These are phyloP conservation scores for Cylindricascospora bacillispora DNA, from an alignment of 1,139 yeast species.

Conservation along the genomic window DNA sequence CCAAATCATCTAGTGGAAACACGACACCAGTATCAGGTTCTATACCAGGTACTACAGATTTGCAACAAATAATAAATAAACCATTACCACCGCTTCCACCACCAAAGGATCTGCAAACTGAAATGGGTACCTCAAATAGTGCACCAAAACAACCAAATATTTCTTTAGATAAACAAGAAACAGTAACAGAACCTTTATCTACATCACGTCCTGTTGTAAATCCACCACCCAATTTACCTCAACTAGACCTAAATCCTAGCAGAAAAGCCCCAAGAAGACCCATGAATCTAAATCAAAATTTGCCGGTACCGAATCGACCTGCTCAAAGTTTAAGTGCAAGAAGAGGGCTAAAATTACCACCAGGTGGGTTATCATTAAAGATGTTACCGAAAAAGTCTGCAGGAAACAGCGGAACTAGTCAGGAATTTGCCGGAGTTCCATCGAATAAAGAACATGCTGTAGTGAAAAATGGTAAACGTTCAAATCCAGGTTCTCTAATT, in stretches of 20 bases:
- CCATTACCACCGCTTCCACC: slow-evolving; percentile 25
- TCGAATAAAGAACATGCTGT: slow-evolving; percentile 12
- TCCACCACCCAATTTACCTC: not conserved
- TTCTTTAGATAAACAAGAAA: not conserved
- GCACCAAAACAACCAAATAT: not conserved
- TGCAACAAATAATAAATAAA: slow-evolving; percentile 21
- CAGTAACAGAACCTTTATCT: not conserved
- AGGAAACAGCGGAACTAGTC: slow-evolving; percentile 6
- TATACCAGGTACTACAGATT: slow-evolving; percentile 1
- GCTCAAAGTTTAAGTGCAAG: slow-evolving; percentile 25
- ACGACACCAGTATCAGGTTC: not conserved
- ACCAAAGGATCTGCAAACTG: slow-evolving; percentile 3
- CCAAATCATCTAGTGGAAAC: not conserved
- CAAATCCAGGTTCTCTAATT: slow-evolving; percentile 24
- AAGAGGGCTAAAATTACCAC: slow-evolving; percentile 25
- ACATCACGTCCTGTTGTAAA: not conserved
- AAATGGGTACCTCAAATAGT: too few relatives aligned
- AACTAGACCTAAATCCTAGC: slow-evolving; percentile 11
- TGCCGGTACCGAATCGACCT: slow-evolving; percentile 10
- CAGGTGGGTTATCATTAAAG: slow-evolving; percentile 24
- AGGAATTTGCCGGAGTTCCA: slow-evolving; percentile 22
- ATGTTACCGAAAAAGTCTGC: slow-evolving; percentile 8
- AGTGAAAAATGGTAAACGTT: slow-evolving; percentile 12
- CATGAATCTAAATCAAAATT: slow-evolving; percentile 4
- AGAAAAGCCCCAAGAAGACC: slow-evolving; percentile 20